Evolutionary conservation across 2,329 filamentous ascomycete genomes (phyloP).

Genomic region (Aspergillus aculeatus): DNA sequence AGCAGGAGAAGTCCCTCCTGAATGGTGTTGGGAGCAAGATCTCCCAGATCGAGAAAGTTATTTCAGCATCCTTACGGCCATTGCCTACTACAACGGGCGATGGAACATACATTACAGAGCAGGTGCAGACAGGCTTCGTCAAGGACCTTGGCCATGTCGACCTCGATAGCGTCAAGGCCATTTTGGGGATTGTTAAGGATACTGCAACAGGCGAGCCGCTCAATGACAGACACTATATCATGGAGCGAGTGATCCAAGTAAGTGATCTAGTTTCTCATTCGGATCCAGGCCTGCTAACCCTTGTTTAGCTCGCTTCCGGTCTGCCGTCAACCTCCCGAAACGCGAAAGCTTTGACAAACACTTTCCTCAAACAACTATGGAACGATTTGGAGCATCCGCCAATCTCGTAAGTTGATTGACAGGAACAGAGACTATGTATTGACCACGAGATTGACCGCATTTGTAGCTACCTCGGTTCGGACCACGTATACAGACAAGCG

Average conservation of each 20-base stretch:
- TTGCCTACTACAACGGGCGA: conserved; percentile 44
- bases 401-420: conserved; percentile 41
- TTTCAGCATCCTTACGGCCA: conserved; percentile 44
- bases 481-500: conserved; percentile 35
- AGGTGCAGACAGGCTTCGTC: conserved; percentile 36
- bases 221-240: conserved; percentile 62
- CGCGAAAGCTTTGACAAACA: conserved; percentile 46
- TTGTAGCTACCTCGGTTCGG: conserved; percentile 38
- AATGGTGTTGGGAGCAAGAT: conserved; percentile 38
- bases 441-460: background rate
- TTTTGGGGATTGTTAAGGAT: conserved; percentile 42
- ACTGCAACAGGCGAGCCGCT: conserved; percentile 52
- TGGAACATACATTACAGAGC: conserved; percentile 39
- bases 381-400: conserved; percentile 56
- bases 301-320: conserved; percentile 35
- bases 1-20: conserved; percentile 19
- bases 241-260: conserved; percentile 57
- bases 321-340: conserved; percentile 37
- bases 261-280: conserved; percentile 1
- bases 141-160: conserved; percentile 50
- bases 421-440: background rate
- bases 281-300: background rate
- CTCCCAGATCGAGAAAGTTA: conserved; percentile 38
- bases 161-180: conserved; percentile 45
- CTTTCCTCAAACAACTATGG: conserved; percentile 56